These are phyloP conservation scores for Xerocomellus intermedius DNA, from an alignment of 768 basidiomycete genomes.

Conservation along the genomic window DNA sequence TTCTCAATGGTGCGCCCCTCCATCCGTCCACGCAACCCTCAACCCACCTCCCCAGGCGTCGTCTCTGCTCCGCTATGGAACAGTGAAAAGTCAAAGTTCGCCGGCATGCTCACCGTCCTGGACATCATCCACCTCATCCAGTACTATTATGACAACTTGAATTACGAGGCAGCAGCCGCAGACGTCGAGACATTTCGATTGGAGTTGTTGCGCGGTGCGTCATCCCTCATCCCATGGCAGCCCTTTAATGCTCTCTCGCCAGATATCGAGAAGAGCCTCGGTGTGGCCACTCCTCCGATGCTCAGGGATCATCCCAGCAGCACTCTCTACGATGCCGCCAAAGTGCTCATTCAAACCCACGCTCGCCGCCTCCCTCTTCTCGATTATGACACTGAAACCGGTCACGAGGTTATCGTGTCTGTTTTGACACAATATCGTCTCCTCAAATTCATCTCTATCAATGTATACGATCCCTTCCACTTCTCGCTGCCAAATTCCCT, in stretches of 20 bases:
- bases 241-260: slow-evolving; percentile 10
- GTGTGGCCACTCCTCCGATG: slow-evolving; percentile 89
- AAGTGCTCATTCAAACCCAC: slow-evolving; percentile 89
- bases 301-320: slow-evolving; percentile 84
- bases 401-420: slow-evolving; percentile 92
- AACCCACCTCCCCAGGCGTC: slow-evolving; percentile 58
- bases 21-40: neutral
- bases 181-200: slow-evolving; percentile 93
- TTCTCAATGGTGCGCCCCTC: slow-evolving; percentile 62
- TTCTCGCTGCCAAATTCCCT: slow-evolving; percentile 4
- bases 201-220: slow-evolving; percentile 82
- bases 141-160: slow-evolving; percentile 88
- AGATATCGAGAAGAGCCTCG: slow-evolving; percentile 94
- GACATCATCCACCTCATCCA: slow-evolving; percentile 99
- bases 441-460: slow-evolving; percentile 97
- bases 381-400: slow-evolving; percentile 89
- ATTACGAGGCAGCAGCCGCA: slow-evolving; percentile 77
- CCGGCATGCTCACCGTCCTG: slow-evolving; percentile 98
- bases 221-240: slow-evolving; percentile 5
- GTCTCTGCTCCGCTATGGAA: slow-evolving; percentile 99
- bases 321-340: slow-evolving; percentile 87
- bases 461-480: slow-evolving; percentile 51
- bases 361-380: slow-evolving; percentile 92
- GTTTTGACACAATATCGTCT: slow-evolving; percentile 97
- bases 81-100: slow-evolving; percentile 88